Evolutionary conservation across 2,329 filamentous ascomycete genomes (phyloP), one percentile per base, ranked within the genome.

Genomic region (Aureobasidium mangrovei): DNA sequence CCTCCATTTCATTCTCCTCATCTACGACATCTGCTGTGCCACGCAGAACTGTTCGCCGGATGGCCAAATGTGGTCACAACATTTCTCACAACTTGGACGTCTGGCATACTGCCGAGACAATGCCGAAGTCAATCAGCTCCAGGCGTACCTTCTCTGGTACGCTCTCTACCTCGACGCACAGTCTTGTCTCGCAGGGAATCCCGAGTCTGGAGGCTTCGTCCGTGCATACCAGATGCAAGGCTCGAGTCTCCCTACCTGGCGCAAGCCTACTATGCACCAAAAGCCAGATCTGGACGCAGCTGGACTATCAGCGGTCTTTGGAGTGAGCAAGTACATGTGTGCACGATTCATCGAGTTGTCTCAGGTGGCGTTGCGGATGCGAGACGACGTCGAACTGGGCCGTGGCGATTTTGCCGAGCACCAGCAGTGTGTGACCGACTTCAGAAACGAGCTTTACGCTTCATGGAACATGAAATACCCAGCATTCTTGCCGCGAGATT

Each of bases 1-100:
- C 28, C 77, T 77, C 1, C 78, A 82, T 62, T 80, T 80, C 57
- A 66, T 82, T 4, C 70, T 81, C 9, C 70, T 81, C 31, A 66
- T 81, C 24, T 81, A 80, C 60, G 79, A 81, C 67, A 75, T 79
- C 56, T 63, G 69, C 58, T 58, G 49, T 28, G 48, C 57, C 4
- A 52, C 54, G 29, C 39, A 54, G n/a, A 45, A 49, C 29, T 56
- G 43, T 24, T 47, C 44, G 10, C 49, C 52, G 7, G 51, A 71
- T n/a, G 69, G 73, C 7, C 74, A 74, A 46, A 69, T 80, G 59
- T 81, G 77, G 76, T 74, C 76, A 32, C 71, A 77, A 51, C 77
- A 81, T 60, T 70, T 80, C 47, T 72, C 72, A 36, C 76, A 75
- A 31, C 66, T 82, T 6, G 65, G 74, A 8, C 72, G 72, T 48